A percentile compares a stretch with the other conserved stretches of the same genome.
Evolutionary conservation across 2,329 filamentous ascomycete genomes (phyloP).

Genomic region (Paecilomyces variotii): DNA sequence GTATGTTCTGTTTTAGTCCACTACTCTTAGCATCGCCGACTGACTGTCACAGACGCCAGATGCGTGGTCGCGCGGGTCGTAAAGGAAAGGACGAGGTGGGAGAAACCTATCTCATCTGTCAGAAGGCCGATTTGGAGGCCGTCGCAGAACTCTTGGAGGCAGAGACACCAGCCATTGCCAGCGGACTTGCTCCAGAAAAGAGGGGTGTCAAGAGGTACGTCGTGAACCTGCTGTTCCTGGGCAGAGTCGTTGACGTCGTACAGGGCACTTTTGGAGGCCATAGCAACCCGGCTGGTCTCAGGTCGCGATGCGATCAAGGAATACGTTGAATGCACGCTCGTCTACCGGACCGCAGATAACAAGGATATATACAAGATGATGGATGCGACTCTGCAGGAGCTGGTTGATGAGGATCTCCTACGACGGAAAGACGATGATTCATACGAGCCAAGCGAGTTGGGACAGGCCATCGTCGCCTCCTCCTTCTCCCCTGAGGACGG

Average conservation of each 20-base stretch:
- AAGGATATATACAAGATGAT: slow-evolving; percentile 47
- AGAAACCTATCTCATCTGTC: slow-evolving; percentile 70
- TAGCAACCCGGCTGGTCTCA: slow-evolving; percentile 60
- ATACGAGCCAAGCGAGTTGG: slow-evolving; percentile 57
- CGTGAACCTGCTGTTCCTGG: not conserved
- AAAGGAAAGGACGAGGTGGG: slow-evolving; percentile 72
- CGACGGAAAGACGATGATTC: slow-evolving; percentile 41
- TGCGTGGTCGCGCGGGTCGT: slow-evolving; percentile 68
- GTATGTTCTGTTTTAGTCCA: slow-evolving; percentile 21
- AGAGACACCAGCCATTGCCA: slow-evolving; percentile 61
- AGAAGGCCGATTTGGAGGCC: slow-evolving; percentile 58
- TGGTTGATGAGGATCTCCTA: slow-evolving; percentile 51
- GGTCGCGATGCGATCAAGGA: slow-evolving; percentile 58
- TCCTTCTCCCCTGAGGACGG: slow-evolving; percentile 68
- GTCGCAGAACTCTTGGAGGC: slow-evolving; percentile 65
- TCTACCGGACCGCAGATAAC: slow-evolving; percentile 50
- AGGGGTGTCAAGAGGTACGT: slow-evolving; percentile 57
- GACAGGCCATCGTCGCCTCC: slow-evolving; percentile 63
- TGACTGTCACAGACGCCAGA: slow-evolving; percentile 51
- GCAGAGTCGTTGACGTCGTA: slow-evolving; percentile 4
- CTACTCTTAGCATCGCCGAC: slow-evolving; percentile 1
- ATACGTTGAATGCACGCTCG: slow-evolving; percentile 60
- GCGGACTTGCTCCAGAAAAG: slow-evolving; percentile 60
- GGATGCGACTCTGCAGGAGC: slow-evolving; percentile 50
- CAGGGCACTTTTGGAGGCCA: slow-evolving; percentile 63